phyloP scores from a whole-genome alignment of 2,329 filamentous ascomycete genomes.

The Epichloe baconii region DNA sequence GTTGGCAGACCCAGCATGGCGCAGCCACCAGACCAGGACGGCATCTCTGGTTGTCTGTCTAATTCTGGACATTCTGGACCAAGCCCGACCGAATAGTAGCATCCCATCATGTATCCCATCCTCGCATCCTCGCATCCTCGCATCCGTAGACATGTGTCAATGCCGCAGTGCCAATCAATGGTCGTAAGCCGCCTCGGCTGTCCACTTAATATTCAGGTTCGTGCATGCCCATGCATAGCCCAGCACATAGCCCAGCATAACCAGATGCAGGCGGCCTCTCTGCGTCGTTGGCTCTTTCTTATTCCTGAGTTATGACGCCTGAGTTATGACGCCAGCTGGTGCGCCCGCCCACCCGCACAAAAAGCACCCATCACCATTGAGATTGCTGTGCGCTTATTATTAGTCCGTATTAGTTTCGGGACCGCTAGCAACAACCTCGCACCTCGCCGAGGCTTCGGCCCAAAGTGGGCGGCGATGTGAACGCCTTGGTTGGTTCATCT shows the following conservation, averaged over 20 bases:
- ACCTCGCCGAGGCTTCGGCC: neutral
- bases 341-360: conserved; percentile 14
- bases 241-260: conserved; percentile 5
- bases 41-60: conserved; percentile 17
- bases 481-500: neutral
- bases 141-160: neutral
- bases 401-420: too few relatives aligned
- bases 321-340: neutral
- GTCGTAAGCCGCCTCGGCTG: neutral
- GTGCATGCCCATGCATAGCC: neutral
- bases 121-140: neutral
- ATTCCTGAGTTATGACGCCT: neutral
- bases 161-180: neutral
- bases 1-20: conserved; percentile 14
- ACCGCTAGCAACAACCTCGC: neutral
- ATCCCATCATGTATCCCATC: neutral
- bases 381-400: neutral
- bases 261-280: conserved; percentile 8
- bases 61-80: conserved; percentile 26
- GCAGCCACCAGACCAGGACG: conserved; percentile 19
- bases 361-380: conserved; percentile 15
- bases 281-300: conserved; percentile 1
- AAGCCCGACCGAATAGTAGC: neutral
- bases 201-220: neutral
- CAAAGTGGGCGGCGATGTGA: neutral